Percentiles rank a stretch among this genome's conserved stretches.
Conservation (phyloP, 2,329 filamentous ascomycete species). For the Grosmannia serpens region DNA sequence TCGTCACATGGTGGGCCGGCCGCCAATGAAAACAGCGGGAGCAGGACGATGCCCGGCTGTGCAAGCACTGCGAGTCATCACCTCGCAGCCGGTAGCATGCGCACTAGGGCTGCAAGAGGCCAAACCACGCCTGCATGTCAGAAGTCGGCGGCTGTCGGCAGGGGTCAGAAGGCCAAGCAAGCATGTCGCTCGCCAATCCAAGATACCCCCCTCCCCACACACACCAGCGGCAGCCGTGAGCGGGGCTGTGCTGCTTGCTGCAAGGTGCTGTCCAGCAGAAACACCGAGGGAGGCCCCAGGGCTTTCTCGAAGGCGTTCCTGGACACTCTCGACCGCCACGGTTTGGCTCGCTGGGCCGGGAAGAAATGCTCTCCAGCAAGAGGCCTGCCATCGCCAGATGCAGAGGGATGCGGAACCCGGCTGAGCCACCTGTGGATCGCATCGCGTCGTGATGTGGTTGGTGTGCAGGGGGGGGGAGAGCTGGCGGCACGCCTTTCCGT, state of each 20-base stretch:
- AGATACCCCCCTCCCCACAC: not conserved
- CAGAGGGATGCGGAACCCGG: not conserved
- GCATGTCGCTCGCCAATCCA: not conserved
- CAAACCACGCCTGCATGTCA: not conserved
- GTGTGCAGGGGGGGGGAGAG: too few relatives aligned
- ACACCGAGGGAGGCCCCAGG: not conserved
- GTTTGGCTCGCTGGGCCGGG: not conserved
- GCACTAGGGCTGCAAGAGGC: not conserved
- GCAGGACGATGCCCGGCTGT: not conserved
- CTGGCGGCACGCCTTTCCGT: not conserved
- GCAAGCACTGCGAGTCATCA: not conserved
- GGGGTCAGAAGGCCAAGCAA: not conserved
- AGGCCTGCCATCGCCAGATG: not conserved
- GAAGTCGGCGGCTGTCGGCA: not conserved
- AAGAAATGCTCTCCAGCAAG: not conserved
- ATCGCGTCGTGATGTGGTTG: not conserved
- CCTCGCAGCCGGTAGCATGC: not conserved
- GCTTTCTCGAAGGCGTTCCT: slow-evolving; percentile 4
- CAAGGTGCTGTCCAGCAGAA: not conserved
- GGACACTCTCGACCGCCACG: not conserved
- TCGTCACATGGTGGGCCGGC: not conserved
- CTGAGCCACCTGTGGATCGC: not conserved
- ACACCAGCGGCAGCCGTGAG: not conserved
- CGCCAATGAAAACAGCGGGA: not conserved
- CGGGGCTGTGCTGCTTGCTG: not conserved